phyloP scores from a whole-genome alignment of 352 stramenopile species.

The Phytophthora crassamura region DNA sequence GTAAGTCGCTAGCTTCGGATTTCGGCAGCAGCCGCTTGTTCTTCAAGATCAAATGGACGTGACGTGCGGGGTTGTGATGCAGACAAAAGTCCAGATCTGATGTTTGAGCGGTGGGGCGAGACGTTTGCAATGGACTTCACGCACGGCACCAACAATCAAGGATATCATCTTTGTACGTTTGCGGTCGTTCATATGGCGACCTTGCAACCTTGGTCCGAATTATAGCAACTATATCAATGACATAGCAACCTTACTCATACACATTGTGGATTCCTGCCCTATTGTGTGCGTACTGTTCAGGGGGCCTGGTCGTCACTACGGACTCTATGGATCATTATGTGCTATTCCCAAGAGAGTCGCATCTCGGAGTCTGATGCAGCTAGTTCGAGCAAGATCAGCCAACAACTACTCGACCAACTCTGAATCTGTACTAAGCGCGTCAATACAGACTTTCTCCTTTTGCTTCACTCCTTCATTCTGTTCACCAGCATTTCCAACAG shows the following conservation, averaged over 20 bases:
- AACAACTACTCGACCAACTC: conserved; percentile 3
- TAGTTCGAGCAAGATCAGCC: neutral
- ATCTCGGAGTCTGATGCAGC: conserved; percentile 1
- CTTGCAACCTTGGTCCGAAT: too few relatives aligned
- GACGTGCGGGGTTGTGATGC: too few relatives aligned
- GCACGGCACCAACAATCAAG: too few relatives aligned
- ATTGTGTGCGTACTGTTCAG: neutral
- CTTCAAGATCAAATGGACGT: too few relatives aligned
- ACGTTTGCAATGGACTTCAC: too few relatives aligned
- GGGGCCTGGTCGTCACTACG: conserved; percentile 20
- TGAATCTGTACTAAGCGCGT: conserved; percentile 4
- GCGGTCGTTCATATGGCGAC: too few relatives aligned
- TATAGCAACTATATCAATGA: neutral
- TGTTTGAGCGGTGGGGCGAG: too few relatives aligned
- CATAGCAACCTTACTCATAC: conserved; percentile 1
- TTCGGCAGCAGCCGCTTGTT: too few relatives aligned
- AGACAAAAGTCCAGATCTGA: too few relatives aligned
- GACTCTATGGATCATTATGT: conserved; percentile 11
- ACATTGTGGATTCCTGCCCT: neutral
- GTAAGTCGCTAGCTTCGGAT: too few relatives aligned
- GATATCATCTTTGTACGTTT: too few relatives aligned
- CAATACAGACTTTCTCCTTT: neutral
- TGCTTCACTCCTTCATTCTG: conserved; percentile 1
- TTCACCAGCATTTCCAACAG: conserved; percentile 1
- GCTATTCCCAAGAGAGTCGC: neutral